Evolutionary conservation across 2,329 filamentous ascomycete species (phyloP), one percentile per base, ranked within the genome.

Genomic region (Fusarium compactum): DNA sequence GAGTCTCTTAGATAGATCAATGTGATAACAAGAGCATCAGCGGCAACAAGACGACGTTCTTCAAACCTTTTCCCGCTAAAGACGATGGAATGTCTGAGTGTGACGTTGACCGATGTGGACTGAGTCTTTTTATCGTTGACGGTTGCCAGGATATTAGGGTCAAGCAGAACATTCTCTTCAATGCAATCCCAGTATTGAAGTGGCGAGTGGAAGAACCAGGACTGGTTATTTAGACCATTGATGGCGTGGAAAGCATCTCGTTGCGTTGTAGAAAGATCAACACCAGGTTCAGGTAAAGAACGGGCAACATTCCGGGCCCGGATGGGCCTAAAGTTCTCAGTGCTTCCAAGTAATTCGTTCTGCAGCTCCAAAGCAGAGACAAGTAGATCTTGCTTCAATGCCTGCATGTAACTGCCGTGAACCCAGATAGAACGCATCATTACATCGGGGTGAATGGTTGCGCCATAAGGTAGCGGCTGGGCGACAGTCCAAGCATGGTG

Each of bases 391-490:
- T 85, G 84, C 52, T 92, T 84, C 38, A 95, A 84, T 14, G 92
- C 92, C 74, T 90, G 85, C 90, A 95, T 95, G 76, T 94, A 94
- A 77, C 87, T 91, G 67, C 91, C 92, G 76, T 95, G 92, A 18
- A 95, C 86, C 92, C 92, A 95, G 59, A 93, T 87, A 61, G 92
- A 92, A 71, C 92, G 91, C 88, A 95, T 92, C 59, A 92, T 89
- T n/a, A 95, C 89, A 77, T 95, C 92, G 6, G 90, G 86, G 56
- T 84, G 81, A 46, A 84, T 82, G 27, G 81, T 76, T 7, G 80
- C 79, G 57, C 83, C 82, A 50, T 87, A 86, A 38, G 86, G 81
- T 57, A 92, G 82, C 29, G 90, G 88, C 64, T 89, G 87, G 8
- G 91, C 91, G 40, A 90, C 90, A 27, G 92, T 94, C 92, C 92